Evolutionary conservation across 1,284 basidiomycete species (phyloP).

Genomic region (Heterobasidion parviporum): DNA sequence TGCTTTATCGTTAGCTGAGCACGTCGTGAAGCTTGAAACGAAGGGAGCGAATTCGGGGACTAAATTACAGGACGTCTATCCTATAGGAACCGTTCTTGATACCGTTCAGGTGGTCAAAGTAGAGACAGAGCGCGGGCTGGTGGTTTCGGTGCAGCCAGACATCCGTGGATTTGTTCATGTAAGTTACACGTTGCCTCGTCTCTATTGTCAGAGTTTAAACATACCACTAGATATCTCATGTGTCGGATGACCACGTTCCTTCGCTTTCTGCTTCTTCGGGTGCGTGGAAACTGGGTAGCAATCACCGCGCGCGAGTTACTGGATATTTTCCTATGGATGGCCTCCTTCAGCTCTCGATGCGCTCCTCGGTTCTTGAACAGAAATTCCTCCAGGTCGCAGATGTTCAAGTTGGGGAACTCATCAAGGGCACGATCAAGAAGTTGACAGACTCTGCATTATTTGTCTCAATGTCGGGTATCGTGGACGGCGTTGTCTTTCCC

Average conservation of each 20-base stretch:
- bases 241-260: slow-evolving; percentile 86
- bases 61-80: slow-evolving; percentile 50
- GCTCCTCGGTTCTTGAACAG: slow-evolving; percentile 78
- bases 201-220: neutral
- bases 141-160: slow-evolving; percentile 57
- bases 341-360: slow-evolving; percentile 80
- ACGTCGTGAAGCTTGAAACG: slow-evolving; percentile 53
- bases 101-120: slow-evolving; percentile 66
- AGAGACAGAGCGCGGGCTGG: slow-evolving; percentile 77
- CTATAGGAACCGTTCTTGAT: slow-evolving; percentile 69
- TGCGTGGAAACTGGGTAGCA: slow-evolving; percentile 71
- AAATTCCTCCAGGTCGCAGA: slow-evolving; percentile 84
- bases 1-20: slow-evolving; percentile 69
- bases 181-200: slow-evolving; percentile 20
- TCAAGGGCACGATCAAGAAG: slow-evolving; percentile 82
- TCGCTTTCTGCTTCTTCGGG: slow-evolving; percentile 64
- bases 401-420: slow-evolving; percentile 73
- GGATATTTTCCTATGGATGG: slow-evolving; percentile 88
- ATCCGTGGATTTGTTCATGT: slow-evolving; percentile 85
- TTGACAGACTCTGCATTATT: slow-evolving; percentile 78
- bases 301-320: slow-evolving; percentile 85
- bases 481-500: slow-evolving; percentile 93
- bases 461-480: slow-evolving; percentile 75
- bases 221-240: slow-evolving; percentile 75
- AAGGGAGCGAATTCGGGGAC: slow-evolving; percentile 23